These are phyloP conservation scores for Linanthus parryae DNA, from an alignment of 148 eudicot species.

Conservation along the genomic window DNA sequence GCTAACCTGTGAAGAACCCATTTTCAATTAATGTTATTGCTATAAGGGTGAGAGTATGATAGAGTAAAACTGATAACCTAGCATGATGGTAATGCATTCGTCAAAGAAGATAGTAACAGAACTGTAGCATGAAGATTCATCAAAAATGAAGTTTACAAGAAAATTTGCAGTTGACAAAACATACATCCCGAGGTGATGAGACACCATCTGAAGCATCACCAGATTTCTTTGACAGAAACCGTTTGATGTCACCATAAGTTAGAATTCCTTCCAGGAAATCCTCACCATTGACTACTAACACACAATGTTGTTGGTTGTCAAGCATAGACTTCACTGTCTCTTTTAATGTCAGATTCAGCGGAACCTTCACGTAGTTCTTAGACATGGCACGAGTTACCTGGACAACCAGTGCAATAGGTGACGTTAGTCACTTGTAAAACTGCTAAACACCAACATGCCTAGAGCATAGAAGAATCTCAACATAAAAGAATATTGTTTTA, in stretches of 20 bases:
- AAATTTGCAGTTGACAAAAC: slow-evolving; percentile 16
- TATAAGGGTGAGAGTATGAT: neutral
- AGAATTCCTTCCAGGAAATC: slow-evolving; percentile 84
- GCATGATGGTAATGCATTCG: neutral
- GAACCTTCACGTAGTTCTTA: slow-evolving; percentile 46
- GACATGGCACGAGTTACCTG: slow-evolving; percentile 90
- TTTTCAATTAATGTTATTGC: neutral
- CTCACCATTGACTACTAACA: slow-evolving; percentile 67
- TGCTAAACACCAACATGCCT: slow-evolving; percentile 1
- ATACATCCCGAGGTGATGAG: slow-evolving; percentile 53
- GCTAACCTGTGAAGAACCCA: slow-evolving; percentile 40
- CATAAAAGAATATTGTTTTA: no score
- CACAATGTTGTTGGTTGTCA: slow-evolving; percentile 60
- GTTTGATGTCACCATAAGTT: slow-evolving; percentile 73
- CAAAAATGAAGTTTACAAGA: neutral
- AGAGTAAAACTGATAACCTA: neutral
- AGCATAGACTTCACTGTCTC: slow-evolving; percentile 60
- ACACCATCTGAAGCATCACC: slow-evolving; percentile 35
- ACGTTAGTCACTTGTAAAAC: slow-evolving; percentile 1
- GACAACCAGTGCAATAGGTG: slow-evolving; percentile 7
- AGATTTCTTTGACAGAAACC: slow-evolving; percentile 38
- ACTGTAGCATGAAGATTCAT: neutral
- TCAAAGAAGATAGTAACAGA: neutral
- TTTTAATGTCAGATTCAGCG: slow-evolving; percentile 41
- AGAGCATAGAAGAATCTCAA: neutral